Base-by-base conservation (phyloP, 208 protist genomes). In the Hexamita inflata region DNA sequence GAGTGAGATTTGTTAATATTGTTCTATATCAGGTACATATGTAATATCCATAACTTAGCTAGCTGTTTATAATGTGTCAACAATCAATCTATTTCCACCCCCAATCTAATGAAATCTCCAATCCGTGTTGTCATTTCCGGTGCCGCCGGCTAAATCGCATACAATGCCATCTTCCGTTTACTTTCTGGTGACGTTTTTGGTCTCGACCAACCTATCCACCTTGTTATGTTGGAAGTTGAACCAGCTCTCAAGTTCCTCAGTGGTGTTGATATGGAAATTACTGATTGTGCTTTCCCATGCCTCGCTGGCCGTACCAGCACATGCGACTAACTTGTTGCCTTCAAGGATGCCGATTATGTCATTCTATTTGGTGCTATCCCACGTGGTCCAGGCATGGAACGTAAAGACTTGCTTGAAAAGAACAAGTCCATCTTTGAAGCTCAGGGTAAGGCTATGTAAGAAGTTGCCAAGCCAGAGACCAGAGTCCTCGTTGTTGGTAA, bases 251-350 rank as follows among this genome's bases (percentile, higher is more conserved):
- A 89, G 64, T 64, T 79, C 19, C 78, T 93, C 13, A 81, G 90
- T 73, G 91, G 89, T 38, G 85, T 94, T 7, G 70, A 79, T 58
- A 92, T 92, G 83, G 92, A 96, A 79, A 83, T 96, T 0, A 62
- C 87, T 0, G 92, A 96, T 78, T 93, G 90, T 77, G 88, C 87
- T 53, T 94, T 92, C 75, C 88, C 90, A 32, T 80, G 93, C 15
- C 78, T 95, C 0, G 75, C 86, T 74, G 79, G 80, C n/a, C 82
- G 91, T 39, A 84, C 87, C 38, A 80, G 85, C 59, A 89, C 90
- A 1, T 64, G 77, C 28, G 84, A 93, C 30, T 77, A 78, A 60
- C 73, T 81, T 19, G 84, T 85, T 34, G 92, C 88, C 57, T 95
- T 95, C 76, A 82, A 79, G 0, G 87, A 84, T 62, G 84, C 81